Evolutionary conservation across 2,329 filamentous ascomycete species (phyloP).

Genomic region (Penicillium sclerotigenum): DNA sequence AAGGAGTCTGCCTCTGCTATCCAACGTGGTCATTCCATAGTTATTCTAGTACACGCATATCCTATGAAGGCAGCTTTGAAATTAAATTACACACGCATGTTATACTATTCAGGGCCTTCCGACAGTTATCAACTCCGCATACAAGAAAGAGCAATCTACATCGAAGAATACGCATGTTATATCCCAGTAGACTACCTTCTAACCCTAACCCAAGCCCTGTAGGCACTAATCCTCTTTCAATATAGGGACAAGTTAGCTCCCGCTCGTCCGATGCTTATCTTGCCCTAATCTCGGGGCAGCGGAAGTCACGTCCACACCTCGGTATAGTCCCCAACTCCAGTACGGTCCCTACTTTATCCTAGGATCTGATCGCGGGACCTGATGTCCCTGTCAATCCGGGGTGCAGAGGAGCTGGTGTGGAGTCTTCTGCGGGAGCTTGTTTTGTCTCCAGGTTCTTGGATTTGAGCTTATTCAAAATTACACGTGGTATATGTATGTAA

Average conservation of each 20-base stretch:
- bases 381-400: constrained; percentile 19
- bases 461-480: constrained; percentile 10
- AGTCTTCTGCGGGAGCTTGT: constrained; percentile 10
- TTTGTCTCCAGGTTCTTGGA: background rate
- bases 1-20: too few relatives aligned
- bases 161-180: background rate
- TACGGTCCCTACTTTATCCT: constrained; percentile 23
- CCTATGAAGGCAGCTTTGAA: background rate
- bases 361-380: constrained; percentile 10
- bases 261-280: constrained; percentile 17
- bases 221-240: background rate
- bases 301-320: constrained; percentile 15
- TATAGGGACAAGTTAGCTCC: constrained; percentile 1
- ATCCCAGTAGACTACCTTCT: background rate
- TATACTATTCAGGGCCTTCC: background rate
- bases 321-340: constrained; percentile 10
- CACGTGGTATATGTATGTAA: background rate
- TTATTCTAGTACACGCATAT: too few relatives aligned
- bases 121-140: background rate
- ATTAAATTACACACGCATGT: background rate
- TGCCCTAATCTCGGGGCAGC: constrained; percentile 16
- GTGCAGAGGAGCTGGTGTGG: constrained; percentile 24
- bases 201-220: background rate
- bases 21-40: background rate
- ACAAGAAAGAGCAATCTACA: background rate